These are phyloP conservation scores for Albophoma yamanashiensis DNA, from an alignment of 2,329 filamentous ascomycete genomes.

Conservation along the genomic window DNA sequence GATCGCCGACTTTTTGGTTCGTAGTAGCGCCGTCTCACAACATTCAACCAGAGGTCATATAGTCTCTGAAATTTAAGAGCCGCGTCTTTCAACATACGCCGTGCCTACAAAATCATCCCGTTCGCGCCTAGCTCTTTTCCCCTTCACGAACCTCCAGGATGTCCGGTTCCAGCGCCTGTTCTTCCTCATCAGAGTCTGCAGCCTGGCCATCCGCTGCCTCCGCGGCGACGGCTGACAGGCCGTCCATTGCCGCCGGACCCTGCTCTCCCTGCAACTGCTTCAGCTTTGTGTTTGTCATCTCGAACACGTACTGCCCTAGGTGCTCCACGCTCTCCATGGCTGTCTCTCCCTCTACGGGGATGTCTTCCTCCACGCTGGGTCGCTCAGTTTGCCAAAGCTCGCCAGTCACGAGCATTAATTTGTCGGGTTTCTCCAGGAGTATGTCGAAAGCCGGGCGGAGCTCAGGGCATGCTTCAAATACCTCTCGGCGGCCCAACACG, in stretches of 20 bases:
- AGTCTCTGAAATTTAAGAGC: neutral
- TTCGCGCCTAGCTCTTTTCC: conserved; percentile 6
- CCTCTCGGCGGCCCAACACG: conserved; percentile 74
- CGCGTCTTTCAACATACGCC: neutral
- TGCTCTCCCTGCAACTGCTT: conserved; percentile 35
- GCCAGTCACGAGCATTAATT: conserved; percentile 68
- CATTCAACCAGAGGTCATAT: neutral
- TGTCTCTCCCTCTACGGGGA: conserved; percentile 42
- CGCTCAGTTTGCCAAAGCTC: conserved; percentile 73
- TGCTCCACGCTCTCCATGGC: conserved; percentile 90
- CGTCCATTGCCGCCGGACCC: conserved; percentile 9
- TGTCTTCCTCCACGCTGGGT: conserved; percentile 27
- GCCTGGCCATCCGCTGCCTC: conserved; percentile 17
- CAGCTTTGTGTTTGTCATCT: conserved; percentile 69
- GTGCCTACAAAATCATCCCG: neutral
- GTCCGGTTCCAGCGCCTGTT: conserved; percentile 19
- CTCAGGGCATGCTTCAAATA: conserved; percentile 86
- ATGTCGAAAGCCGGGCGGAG: conserved; percentile 76
- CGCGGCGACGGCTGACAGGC: conserved; percentile 13
- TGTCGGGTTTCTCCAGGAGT: conserved; percentile 67
- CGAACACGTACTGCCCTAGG: conserved; percentile 87
- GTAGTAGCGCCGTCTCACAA: neutral
- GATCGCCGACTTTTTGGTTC: neutral
- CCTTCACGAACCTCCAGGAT: conserved; percentile 25
- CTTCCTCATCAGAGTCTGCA: conserved; percentile 18